A percentile compares a stretch with the other conserved stretches of the same genome.
These are phyloP conservation scores for Isabelozyma rhagii DNA, from an alignment of 805 yeast species.

Conservation along the genomic window DNA sequence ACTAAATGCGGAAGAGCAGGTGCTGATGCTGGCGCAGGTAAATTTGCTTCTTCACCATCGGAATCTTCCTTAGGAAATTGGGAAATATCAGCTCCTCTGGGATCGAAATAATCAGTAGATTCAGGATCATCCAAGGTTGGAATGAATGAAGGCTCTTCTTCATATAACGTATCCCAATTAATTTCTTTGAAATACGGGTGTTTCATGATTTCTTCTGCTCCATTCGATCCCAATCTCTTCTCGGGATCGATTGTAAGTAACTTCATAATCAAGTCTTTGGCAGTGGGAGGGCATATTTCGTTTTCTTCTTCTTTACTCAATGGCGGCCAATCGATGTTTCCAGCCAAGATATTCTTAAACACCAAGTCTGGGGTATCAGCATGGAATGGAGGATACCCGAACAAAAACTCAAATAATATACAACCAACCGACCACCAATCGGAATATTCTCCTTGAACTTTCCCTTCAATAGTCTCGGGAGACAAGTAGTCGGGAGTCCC, in stretches of 20 bases:
- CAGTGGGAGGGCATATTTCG: slow-evolving; percentile 56
- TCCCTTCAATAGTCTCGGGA: slow-evolving; percentile 89
- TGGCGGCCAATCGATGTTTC: slow-evolving; percentile 83
- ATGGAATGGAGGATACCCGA: slow-evolving; percentile 95
- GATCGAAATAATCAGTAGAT: slow-evolving; percentile 86
- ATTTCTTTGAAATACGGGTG: slow-evolving; percentile 77
- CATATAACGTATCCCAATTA: slow-evolving; percentile 71
- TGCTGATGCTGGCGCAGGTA: slow-evolving; percentile 7
- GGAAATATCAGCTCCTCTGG: slow-evolving; percentile 77
- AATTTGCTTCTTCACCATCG: slow-evolving; percentile 9
- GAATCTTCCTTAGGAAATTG: slow-evolving; percentile 54
- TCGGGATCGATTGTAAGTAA: slow-evolving; percentile 63
- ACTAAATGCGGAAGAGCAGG: slow-evolving; percentile 1
- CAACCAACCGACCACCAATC: slow-evolving; percentile 99
- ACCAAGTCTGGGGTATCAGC: slow-evolving; percentile 76
- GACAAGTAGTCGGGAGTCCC: slow-evolving; percentile 98
- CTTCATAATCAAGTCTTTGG: slow-evolving; percentile 67
- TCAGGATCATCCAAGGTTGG: slow-evolving; percentile 80
- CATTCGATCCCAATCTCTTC: slow-evolving; percentile 71
- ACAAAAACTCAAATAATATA: slow-evolving; percentile 84
- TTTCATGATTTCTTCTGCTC: slow-evolving; percentile 70
- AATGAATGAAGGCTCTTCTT: slow-evolving; percentile 75
- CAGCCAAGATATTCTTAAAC: slow-evolving; percentile 72
- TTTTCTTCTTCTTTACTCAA: slow-evolving; percentile 51
- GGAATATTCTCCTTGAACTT: slow-evolving; percentile 77